A percentile compares a stretch with the other conserved stretches of the same genome.
Conservation (phyloP, 1,284 basidiomycete genomes). For the Singerocomus inundabilis region DNA sequence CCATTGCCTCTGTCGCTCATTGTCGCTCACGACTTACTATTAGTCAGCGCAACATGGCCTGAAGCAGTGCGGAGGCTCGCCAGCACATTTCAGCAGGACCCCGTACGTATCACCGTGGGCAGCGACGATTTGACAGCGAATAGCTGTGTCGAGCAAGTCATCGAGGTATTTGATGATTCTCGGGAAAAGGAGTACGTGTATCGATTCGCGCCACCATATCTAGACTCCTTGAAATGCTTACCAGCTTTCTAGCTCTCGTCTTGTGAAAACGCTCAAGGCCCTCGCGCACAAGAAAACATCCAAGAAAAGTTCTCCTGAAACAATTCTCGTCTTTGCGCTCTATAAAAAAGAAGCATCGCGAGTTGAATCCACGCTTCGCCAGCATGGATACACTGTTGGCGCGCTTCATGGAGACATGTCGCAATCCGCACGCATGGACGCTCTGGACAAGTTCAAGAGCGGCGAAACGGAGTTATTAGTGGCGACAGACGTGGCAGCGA, state of each 20-base stretch:
- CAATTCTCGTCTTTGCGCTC: slow-evolving; percentile 90
- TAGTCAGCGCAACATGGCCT: slow-evolving; percentile 98
- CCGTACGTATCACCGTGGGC: slow-evolving; percentile 92
- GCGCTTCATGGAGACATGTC: slow-evolving; percentile 92
- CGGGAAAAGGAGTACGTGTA: slow-evolving; percentile 81
- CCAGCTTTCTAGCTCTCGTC: slow-evolving; percentile 55
- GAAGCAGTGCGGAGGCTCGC: slow-evolving; percentile 95
- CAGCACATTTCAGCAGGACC: slow-evolving; percentile 82
- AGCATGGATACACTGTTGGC: slow-evolving; percentile 83
- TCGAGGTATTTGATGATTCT: slow-evolving; percentile 90
- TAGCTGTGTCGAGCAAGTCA: slow-evolving; percentile 79
- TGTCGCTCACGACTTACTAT: slow-evolving; percentile 1
- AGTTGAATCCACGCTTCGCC: slow-evolving; percentile 78
- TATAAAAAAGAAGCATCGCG: slow-evolving; percentile 98
- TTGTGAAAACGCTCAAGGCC: slow-evolving; percentile 61
- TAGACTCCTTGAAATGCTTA: neutral
- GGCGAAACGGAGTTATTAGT: slow-evolving; percentile 86
- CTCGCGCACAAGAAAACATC: slow-evolving; percentile 65
- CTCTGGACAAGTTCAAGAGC: slow-evolving; percentile 87
- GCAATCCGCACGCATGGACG: slow-evolving; percentile 84
- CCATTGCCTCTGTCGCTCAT: neutral
- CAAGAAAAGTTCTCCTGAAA: slow-evolving; percentile 46
- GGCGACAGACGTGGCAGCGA: slow-evolving; percentile 96
- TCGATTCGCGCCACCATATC: neutral
- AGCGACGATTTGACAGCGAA: slow-evolving; percentile 96